Evolutionary conservation across 768 basidiomycete genomes (phyloP), one percentile per base, ranked within the genome.

Genomic region (Tricholoma sp.): DNA sequence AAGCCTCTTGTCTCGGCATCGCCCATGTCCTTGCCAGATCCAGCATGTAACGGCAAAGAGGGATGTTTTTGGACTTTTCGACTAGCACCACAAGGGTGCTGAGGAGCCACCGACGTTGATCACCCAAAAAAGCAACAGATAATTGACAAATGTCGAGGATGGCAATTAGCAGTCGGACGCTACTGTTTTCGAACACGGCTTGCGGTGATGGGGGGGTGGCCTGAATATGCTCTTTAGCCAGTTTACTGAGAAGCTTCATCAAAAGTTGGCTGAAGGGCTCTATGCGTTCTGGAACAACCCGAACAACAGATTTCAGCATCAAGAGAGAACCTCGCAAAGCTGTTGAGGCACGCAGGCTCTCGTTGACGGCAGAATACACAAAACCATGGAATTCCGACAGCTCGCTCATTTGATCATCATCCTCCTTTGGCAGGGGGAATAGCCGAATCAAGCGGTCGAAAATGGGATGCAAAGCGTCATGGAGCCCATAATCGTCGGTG

Each of bases 21-120:
- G 91, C 88, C 95, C 96, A 98, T 22, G 88, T 86, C 50, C 88
- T 82, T 50, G 90, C 83, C 56, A 98, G 82, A 55, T 94, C 89
- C 19, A 99, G 80, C 60, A 97, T 82, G 66, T 89, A 92, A 12
- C 83, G 84, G 67, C 93, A 95, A 2, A 99, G 80, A 12, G 80
- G 70, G 3, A 77, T 63, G 63, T 86, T 94, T 67, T 89, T 88
- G 8, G 94, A 95, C 72, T 96, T 94, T 65, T 97, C 95, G 43
- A 93, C 85, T 37, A 98, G 79, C 22, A 85, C 84, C 16, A 85
- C 82, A 59, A 98, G 81, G 11, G 85, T 85, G 58, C 81, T 86
- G 51, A 96, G 74, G 45, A 98, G 79, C 72, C 84, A 85, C 56
- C 88, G 82, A 27, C 97, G 83, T 60, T 94, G 90, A 51, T 99